Evolutionary conservation across 768 basidiomycete genomes (phyloP).

Genomic region (Panus rudis): DNA sequence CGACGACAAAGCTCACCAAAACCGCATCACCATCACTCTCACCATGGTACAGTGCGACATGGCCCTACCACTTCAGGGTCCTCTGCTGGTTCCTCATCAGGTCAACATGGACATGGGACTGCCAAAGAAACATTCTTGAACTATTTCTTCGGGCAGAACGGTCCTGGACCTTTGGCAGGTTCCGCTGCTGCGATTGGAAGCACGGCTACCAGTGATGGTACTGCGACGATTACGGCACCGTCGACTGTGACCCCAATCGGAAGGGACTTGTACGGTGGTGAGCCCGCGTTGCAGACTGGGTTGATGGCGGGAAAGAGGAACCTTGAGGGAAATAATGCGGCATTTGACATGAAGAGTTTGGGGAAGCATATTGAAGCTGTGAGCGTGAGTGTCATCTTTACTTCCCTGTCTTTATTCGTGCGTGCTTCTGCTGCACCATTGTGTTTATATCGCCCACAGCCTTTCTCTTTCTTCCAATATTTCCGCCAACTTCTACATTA

Average conservation of each 20-base stretch:
- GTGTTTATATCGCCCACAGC: not conserved
- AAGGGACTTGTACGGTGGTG: slow-evolving; percentile 54
- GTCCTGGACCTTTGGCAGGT: slow-evolving; percentile 63
- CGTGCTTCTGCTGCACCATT: not conserved
- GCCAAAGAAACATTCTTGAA: slow-evolving; percentile 91
- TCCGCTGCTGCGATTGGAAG: too few species aligned
- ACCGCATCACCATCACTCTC: slow-evolving; percentile 24
- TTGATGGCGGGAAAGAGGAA: slow-evolving; percentile 60
- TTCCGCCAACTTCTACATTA: not conserved
- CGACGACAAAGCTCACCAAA: slow-evolving; percentile 16
- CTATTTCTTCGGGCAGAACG: slow-evolving; percentile 95
- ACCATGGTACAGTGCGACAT: slow-evolving; percentile 10
- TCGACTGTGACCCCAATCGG: slow-evolving; percentile 44
- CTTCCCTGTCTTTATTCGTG: not conserved
- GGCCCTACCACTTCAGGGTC: slow-evolving; percentile 6
- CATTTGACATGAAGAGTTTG: slow-evolving; percentile 97
- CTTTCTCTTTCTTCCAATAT: not conserved
- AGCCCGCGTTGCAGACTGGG: slow-evolving; percentile 46
- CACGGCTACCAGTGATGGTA: slow-evolving; percentile 43
- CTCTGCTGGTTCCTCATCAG: too few species aligned
- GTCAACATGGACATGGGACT: too few species aligned
- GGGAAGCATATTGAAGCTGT: slow-evolving; percentile 98
- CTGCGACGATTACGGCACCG: slow-evolving; percentile 14
- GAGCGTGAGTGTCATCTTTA: slow-evolving; percentile 40
- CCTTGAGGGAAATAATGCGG: slow-evolving; percentile 73